Evolutionary conservation across 2,329 filamentous ascomycete genomes (phyloP), one percentile per base, ranked within the genome.

Genomic region (Aspergillus carbonarius): DNA sequence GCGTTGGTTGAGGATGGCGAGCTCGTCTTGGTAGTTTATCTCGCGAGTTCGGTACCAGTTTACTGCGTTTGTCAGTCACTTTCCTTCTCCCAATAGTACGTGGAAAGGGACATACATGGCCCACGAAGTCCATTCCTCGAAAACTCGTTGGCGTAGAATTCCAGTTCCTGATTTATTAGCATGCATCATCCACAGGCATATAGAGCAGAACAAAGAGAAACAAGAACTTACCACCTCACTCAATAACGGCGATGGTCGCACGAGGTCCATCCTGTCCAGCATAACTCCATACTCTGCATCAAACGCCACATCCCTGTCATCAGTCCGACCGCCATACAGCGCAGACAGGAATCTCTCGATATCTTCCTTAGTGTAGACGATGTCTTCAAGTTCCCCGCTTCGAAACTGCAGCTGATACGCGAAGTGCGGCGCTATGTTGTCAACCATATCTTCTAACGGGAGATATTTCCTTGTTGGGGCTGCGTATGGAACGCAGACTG

Each of bases 11-110:
- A 74, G 63, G 55, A 78, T 68, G 46, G 66, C 62, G 18, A 74
- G 65, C 46, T 97, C 95, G 63, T 97, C 91, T 40, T 91, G 83
- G 71, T 82, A 90, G 75, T 96, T 96, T 63, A 88, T 74, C 72
- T 84, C 79, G 18, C 85, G 81, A 2, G 85, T 89, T 44, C 92
- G 87, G 78, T 99, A 99, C 91, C 92, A 97, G 76, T 93, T 95
- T 60, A 92, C 81, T 51, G 54, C 60, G 30, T 47, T 18, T 10
- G 17, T 59, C 56, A 58, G 46, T 8, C 5, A 7, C 25, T 23
- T 5, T 37, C 20, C 34, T 27, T 30, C n/a, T 6, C 5, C 5
- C 5, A 4, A 15, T 37, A 2, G 5, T 39, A 1, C 27, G 32
- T 15, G 27, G 42, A 12, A 37, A 25, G n/a, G 39, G 52, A 74